Evolutionary conservation across 805 yeast species (phyloP).

Genomic region (Kluyveromyces starmeri): DNA sequence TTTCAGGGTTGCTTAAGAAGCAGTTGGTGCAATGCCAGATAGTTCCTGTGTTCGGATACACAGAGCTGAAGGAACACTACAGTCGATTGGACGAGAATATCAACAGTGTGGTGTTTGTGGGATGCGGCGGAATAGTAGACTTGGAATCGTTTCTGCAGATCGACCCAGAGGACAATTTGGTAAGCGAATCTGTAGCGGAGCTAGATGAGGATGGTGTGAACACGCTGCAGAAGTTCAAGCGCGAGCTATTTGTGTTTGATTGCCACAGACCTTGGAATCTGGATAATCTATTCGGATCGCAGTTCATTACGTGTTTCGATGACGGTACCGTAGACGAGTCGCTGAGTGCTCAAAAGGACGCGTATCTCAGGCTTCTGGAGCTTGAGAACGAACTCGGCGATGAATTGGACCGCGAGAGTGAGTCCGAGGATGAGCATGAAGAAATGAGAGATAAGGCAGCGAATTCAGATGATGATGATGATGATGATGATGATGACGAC

Average conservation of each 20-base stretch:
- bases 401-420: slow-evolving; percentile 32
- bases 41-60: slow-evolving; percentile 87
- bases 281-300: slow-evolving; percentile 82
- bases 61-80: slow-evolving; percentile 62
- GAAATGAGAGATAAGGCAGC: slow-evolving; percentile 25
- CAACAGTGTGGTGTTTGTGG: slow-evolving; percentile 66
- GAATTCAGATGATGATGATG: slow-evolving; percentile 26
- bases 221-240: slow-evolving; percentile 29
- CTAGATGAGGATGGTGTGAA: slow-evolving; percentile 30
- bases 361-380: slow-evolving; percentile 48
- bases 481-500: slow-evolving; percentile 25
- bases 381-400: slow-evolving; percentile 32
- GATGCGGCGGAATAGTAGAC: slow-evolving; percentile 92
- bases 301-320: slow-evolving; percentile 70
- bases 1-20: slow-evolving; percentile 61
- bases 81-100: slow-evolving; percentile 62
- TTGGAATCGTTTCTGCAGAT: slow-evolving; percentile 64
- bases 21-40: slow-evolving; percentile 81
- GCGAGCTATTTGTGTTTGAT: slow-evolving; percentile 76
- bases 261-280: slow-evolving; percentile 96
- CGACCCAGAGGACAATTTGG: slow-evolving; percentile 41
- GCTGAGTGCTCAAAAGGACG: slow-evolving; percentile 45
- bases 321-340: slow-evolving; percentile 69
- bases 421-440: slow-evolving; percentile 28
- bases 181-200: background rate